Base-by-base conservation (phyloP, 441 rosid species). In the Gossypium schwendimanii region DNA sequence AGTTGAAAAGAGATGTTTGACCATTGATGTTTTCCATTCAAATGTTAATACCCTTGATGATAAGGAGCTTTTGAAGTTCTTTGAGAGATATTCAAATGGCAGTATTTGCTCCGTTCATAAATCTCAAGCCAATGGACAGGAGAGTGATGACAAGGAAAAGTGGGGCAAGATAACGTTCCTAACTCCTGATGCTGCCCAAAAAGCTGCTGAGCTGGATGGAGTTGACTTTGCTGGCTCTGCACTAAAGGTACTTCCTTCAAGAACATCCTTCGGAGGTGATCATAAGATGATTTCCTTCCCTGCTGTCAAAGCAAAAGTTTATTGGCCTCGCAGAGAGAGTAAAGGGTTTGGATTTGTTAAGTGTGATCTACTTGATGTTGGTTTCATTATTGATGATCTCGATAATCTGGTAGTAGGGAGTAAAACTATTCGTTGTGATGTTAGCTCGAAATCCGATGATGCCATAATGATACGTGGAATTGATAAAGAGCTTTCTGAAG, bases 161-260 rank as follows among this genome's bases (percentile, higher is more conserved):
- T 88, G 93, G 93, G 93, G 91, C 41, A 87, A 84, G 78, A 68
- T 91, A 77, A 89, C 92, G 14, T 88, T 88, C 81, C 86, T 73
- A 54, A 73, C 87, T 63, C 89, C 95, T 26, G 92, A 85, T 75
- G 83, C 89, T 78, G 91, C 92, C 76, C 73, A 75, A 79, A 84
- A 71, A 73, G 92, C 91, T 72, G 44, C 83, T 61, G 85, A 85
- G 77, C 77, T 87, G 73, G 84, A 78, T 50, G 84, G 77, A 71
- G 77, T 88, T 74, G 84, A 84, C 74, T 81, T 89, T 62, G 66
- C 80, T 72, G 95, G 91, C 33, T 87, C 84, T 77, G 39, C 73
- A 62, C 60, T 91, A 76, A 86, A 65, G 80, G 18, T 89, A 75
- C 73, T 76, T 72, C 88, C 91, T 21, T 85, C 93, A 2, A 78